A percentile compares a stretch with the other conserved stretches of the same genome.
Evolutionary conservation across 805 yeast species (phyloP).

Genomic region (Komagataella pseudopastoris): DNA sequence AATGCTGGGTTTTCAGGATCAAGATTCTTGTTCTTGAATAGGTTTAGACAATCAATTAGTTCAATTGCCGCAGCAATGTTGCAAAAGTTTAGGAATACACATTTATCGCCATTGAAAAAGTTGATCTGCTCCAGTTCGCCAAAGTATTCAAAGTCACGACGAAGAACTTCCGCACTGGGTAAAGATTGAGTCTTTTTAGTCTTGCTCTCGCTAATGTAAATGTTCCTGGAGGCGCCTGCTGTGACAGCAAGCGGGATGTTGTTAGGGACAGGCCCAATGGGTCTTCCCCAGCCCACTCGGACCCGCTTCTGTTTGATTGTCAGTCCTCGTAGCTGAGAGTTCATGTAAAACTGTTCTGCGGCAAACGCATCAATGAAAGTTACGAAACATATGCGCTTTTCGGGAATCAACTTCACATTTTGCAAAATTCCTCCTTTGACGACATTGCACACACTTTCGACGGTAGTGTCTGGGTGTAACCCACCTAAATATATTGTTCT

Average conservation of each 20-base stretch:
- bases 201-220: conserved; percentile 50
- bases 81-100: conserved; percentile 65
- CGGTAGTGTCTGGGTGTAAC: conserved; percentile 46
- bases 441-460: conserved; percentile 64
- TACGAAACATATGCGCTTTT: conserved; percentile 49
- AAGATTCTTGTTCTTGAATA: conserved; percentile 14
- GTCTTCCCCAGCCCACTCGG: conserved; percentile 63
- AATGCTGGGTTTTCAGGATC: conserved; percentile 21
- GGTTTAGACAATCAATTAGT: conserved; percentile 46
- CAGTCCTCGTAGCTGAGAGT: conserved; percentile 43
- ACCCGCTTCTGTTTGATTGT: conserved; percentile 47
- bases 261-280: conserved; percentile 47
- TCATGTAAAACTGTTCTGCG: conserved; percentile 55
- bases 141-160: conserved; percentile 46
- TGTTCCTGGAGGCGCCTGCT: conserved; percentile 65
- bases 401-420: conserved; percentile 34
- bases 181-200: conserved; percentile 12
- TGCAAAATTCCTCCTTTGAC: conserved; percentile 72
- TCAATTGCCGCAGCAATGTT: conserved; percentile 50
- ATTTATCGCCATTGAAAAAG: conserved; percentile 50
- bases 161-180: conserved; percentile 34
- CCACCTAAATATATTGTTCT: conserved; percentile 62
- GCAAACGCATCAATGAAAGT: conserved; percentile 53
- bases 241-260: conserved; percentile 50
- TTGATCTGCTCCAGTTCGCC: conserved; percentile 73